Conservation (phyloP, 495 filamentous ascomycete species). For the Oleoguttula mirabilis region DNA sequence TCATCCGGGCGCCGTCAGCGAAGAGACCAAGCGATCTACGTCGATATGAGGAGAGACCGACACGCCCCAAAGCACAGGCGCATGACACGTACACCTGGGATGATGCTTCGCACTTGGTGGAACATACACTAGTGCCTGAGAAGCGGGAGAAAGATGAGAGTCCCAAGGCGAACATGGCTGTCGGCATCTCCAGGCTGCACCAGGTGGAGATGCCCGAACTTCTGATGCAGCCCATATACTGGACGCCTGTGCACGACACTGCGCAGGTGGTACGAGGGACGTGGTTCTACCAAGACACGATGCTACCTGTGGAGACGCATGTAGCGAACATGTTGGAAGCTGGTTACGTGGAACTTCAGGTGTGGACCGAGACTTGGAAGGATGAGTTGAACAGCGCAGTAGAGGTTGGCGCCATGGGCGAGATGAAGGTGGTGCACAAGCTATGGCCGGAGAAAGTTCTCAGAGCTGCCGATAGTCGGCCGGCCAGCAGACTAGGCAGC, state of each 20-base stretch:
- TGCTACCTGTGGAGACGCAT: slow-evolving; percentile 76
- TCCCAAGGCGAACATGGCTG: slow-evolving; percentile 27
- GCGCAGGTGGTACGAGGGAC: slow-evolving; percentile 73
- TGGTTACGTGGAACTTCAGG: slow-evolving; percentile 73
- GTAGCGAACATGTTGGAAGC: slow-evolving; percentile 85
- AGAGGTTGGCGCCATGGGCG: slow-evolving; percentile 78
- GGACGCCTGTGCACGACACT: slow-evolving; percentile 89
- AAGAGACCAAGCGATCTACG: slow-evolving; percentile 16
- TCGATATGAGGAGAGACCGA: slow-evolving; percentile 4
- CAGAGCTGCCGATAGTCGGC: slow-evolving; percentile 32
- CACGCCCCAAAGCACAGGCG: slow-evolving; percentile 7
- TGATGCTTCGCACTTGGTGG: slow-evolving; percentile 19
- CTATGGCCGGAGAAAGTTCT: slow-evolving; percentile 56
- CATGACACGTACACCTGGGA: slow-evolving; percentile 33
- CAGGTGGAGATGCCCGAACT: slow-evolving; percentile 31
- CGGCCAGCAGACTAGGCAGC: slow-evolving; percentile 16
- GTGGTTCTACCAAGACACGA: slow-evolving; percentile 94
- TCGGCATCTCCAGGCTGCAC: slow-evolving; percentile 33
- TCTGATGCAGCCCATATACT: slow-evolving; percentile 90
- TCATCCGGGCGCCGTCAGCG: slow-evolving; percentile 32
- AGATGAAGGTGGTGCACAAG: slow-evolving; percentile 74
- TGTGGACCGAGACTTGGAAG: slow-evolving; percentile 86
- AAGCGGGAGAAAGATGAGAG: neutral
- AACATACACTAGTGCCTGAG: slow-evolving; percentile 7
- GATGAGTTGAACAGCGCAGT: slow-evolving; percentile 86